phyloP scores from a whole-genome alignment of 2,329 filamentous ascomycete species.

The Aureobasidium subglaciale region DNA sequence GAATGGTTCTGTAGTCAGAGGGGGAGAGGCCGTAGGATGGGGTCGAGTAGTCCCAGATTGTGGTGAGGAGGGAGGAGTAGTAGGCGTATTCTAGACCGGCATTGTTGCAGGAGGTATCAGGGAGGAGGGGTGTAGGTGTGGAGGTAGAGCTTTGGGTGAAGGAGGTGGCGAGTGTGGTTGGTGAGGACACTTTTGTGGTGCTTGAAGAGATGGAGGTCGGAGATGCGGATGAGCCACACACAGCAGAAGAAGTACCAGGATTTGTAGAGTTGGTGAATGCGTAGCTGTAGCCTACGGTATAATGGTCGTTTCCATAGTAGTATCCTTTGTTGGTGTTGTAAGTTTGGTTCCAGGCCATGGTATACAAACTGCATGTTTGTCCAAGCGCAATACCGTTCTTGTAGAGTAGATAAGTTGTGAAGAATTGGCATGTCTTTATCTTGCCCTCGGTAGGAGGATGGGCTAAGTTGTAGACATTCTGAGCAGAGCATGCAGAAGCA shows the following conservation, averaged over 20 bases:
- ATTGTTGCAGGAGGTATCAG: neutral
- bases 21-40: neutral
- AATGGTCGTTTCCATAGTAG: conserved; percentile 20
- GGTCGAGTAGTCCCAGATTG: neutral
- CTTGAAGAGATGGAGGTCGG: neutral
- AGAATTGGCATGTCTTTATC: conserved; percentile 27
- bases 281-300: conserved; percentile 21
- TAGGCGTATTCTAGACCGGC: neutral
- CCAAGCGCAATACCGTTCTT: conserved; percentile 20
- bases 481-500: conserved; percentile 20
- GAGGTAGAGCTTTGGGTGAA: no score
- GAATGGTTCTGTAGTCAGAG: neutral
- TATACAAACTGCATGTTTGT: conserved; percentile 26
- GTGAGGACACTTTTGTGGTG: neutral
- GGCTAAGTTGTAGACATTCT: conserved; percentile 7
- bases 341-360: conserved; percentile 19
- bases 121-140: neutral
- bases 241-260: conserved; percentile 1
- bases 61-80: neutral
- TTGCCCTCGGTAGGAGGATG: conserved; percentile 15
- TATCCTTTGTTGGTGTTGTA: conserved; percentile 25
- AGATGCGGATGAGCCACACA: conserved; percentile 13
- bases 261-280: conserved; percentile 19
- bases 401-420: conserved; percentile 28
- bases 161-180: neutral